A percentile compares a stretch with the other conserved stretches of the same genome.
phyloP scores from a whole-genome alignment of 805 yeast species.

The Wickerhamiella sorbophila region DNA sequence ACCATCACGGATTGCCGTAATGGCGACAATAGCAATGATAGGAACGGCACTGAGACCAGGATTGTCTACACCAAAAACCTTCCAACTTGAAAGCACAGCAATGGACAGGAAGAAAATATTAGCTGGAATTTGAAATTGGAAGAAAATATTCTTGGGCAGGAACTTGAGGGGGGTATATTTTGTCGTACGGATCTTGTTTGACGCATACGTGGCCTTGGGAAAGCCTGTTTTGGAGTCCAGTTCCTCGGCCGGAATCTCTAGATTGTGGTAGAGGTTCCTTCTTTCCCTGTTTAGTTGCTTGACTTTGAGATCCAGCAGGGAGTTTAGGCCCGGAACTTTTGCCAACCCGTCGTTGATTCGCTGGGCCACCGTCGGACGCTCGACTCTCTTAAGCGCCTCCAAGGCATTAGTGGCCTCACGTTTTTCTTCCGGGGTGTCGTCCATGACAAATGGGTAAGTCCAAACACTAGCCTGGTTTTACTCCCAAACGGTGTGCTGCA shows the following conservation, averaged over 20 bases:
- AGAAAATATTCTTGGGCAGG: slow-evolving; percentile 65
- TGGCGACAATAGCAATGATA: slow-evolving; percentile 57
- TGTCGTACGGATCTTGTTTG: slow-evolving; percentile 90
- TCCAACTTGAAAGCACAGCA: slow-evolving; percentile 61
- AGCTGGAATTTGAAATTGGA: slow-evolving; percentile 81
- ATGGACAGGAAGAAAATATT: slow-evolving; percentile 72
- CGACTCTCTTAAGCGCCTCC: not conserved
- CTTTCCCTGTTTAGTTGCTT: slow-evolving; percentile 8
- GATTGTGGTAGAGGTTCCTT: slow-evolving; percentile 37
- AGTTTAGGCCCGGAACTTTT: slow-evolving; percentile 12
- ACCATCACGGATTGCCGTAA: slow-evolving; percentile 66
- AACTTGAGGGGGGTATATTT: slow-evolving; percentile 86
- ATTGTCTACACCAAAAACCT: slow-evolving; percentile 56
- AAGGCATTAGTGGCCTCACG: not conserved
- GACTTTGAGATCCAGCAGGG: slow-evolving; percentile 13
- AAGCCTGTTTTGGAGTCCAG: slow-evolving; percentile 45
- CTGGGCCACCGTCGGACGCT: not conserved
- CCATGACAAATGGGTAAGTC: not conserved
- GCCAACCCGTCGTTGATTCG: not conserved
- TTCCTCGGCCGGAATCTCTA: slow-evolving; percentile 34
- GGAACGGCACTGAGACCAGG: slow-evolving; percentile 74
- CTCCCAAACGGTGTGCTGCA: no score
- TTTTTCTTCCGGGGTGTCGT: not conserved
- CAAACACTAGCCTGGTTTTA: no score
- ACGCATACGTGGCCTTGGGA: slow-evolving; percentile 48